phyloP scores from a whole-genome alignment of 345 rosid species.

The Hypericum perforatum region DNA sequence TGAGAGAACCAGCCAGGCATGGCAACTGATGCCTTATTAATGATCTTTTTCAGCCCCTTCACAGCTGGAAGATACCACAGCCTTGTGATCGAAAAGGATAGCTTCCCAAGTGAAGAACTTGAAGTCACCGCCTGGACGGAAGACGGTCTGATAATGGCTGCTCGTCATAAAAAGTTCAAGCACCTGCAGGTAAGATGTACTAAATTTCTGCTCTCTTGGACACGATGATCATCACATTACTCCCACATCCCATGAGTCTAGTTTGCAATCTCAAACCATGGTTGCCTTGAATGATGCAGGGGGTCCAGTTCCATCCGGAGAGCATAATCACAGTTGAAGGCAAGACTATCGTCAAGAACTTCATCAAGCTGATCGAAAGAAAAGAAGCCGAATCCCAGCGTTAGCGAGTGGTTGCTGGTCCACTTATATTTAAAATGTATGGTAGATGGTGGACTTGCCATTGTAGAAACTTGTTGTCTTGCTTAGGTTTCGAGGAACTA shows the following conservation, averaged over 20 bases:
- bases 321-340: conserved; percentile 85
- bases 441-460: no score
- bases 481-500: no score
- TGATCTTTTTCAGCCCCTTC: conserved; percentile 52
- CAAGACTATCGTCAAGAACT: conserved; percentile 62
- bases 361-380: conserved; percentile 30
- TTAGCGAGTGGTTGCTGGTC: no score
- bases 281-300: conserved; percentile 31
- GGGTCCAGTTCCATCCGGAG: conserved; percentile 95
- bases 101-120: conserved; percentile 59
- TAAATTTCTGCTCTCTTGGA: neutral
- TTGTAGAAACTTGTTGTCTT: no score
- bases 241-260: neutral
- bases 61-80: conserved; percentile 88
- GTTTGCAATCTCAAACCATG: no score
- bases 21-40: no score
- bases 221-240: neutral
- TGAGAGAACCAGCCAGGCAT: no score
- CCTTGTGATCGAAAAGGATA: conserved; percentile 70
- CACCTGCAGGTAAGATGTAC: conserved; percentile 52
- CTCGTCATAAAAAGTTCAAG: conserved; percentile 71
- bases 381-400: conserved; percentile 9
- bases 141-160: conserved; percentile 91
- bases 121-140: conserved; percentile 95
- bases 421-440: no score